Percentiles rank a stretch among this genome's conserved stretches.
Conservation (phyloP, 768 basidiomycete species). For the Polyporus arcularius region DNA sequence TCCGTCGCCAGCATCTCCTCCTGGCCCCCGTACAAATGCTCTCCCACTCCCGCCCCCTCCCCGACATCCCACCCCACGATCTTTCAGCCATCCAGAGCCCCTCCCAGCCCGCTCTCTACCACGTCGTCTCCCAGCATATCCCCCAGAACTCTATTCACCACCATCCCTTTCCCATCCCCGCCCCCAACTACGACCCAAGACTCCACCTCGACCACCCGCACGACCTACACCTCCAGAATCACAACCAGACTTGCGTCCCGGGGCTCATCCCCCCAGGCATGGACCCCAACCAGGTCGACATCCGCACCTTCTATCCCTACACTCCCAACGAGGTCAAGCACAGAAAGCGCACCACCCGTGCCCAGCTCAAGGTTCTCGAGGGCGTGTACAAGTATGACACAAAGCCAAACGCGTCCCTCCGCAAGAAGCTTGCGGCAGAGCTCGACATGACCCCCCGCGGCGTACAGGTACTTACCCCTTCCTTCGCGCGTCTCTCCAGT, state of each 20-base stretch:
- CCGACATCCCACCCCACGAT: conserved; percentile 36
- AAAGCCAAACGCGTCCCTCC: conserved; percentile 82
- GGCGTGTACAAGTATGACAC: conserved; percentile 83
- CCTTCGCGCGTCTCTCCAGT: not conserved
- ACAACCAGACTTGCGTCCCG: conserved; percentile 43
- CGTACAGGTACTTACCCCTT: conserved; percentile 72
- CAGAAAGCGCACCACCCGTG: conserved; percentile 82
- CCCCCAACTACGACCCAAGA: conserved; percentile 22
- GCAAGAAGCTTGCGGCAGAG: conserved; percentile 78
- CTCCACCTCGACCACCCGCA: conserved; percentile 13
- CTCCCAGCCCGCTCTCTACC: conserved; percentile 25
- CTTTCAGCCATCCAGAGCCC: conserved; percentile 27
- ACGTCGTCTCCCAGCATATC: conserved; percentile 15
- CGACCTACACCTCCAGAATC: conserved; percentile 9
- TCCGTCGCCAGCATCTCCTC: conserved; percentile 7
- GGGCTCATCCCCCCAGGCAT: conserved; percentile 50
- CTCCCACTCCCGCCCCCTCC: conserved; percentile 10
- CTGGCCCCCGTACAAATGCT: conserved; percentile 28
- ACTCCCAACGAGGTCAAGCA: conserved; percentile 91
- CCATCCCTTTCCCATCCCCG: conserved; percentile 15
- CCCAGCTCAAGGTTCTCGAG: conserved; percentile 90
- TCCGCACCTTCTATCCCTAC: conserved; percentile 82
- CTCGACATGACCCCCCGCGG: conserved; percentile 92
- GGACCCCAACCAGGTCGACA: conserved; percentile 74
- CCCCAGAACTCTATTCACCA: conserved; percentile 25